A percentile compares a stretch with the other conserved stretches of the same genome.
phyloP scores from a whole-genome alignment of 179 eudicot genomes.

The Amaranthus tricolor region DNA sequence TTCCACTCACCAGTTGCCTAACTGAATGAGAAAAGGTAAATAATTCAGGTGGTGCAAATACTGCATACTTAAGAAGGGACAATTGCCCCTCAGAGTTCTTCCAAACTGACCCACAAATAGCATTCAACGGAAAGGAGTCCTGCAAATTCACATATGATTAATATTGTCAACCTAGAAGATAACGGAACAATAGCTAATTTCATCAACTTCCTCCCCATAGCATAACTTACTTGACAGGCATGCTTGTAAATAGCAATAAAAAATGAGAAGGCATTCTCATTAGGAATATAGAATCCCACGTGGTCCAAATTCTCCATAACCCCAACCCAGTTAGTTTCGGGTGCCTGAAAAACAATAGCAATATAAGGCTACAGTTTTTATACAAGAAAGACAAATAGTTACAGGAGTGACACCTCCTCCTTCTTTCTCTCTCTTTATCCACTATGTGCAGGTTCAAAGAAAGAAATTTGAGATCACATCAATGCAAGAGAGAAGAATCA shows the following conservation, averaged over 20 bases:
- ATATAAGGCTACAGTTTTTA: background rate
- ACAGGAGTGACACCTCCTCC: too few species aligned
- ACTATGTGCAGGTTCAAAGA: too few species aligned
- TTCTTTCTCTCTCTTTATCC: too few species aligned
- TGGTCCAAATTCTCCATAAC: slow-evolving; percentile 82
- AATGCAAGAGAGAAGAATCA: too few species aligned
- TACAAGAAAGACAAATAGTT: background rate
- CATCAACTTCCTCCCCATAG: slow-evolving; percentile 7
- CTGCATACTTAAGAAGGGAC: slow-evolving; percentile 80
- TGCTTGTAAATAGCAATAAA: slow-evolving; percentile 68
- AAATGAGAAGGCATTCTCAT: slow-evolving; percentile 65
- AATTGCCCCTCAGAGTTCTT: slow-evolving; percentile 83
- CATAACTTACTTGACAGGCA: slow-evolving; percentile 64
- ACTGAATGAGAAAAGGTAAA: slow-evolving; percentile 73
- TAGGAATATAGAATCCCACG: slow-evolving; percentile 82
- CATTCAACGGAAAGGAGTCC: slow-evolving; percentile 82
- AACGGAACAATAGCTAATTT: background rate
- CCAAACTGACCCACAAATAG: slow-evolving; percentile 81
- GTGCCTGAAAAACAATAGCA: slow-evolving; percentile 47
- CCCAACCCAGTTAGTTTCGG: slow-evolving; percentile 67
- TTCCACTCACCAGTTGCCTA: slow-evolving; percentile 64
- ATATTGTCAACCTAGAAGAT: background rate
- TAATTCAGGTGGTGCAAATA: slow-evolving; percentile 67
- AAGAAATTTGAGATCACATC: too few species aligned
- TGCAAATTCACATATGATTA: slow-evolving; percentile 23